Conservation (phyloP, 2,329 filamentous ascomycete species). For the Akanthomyces lecanii region DNA sequence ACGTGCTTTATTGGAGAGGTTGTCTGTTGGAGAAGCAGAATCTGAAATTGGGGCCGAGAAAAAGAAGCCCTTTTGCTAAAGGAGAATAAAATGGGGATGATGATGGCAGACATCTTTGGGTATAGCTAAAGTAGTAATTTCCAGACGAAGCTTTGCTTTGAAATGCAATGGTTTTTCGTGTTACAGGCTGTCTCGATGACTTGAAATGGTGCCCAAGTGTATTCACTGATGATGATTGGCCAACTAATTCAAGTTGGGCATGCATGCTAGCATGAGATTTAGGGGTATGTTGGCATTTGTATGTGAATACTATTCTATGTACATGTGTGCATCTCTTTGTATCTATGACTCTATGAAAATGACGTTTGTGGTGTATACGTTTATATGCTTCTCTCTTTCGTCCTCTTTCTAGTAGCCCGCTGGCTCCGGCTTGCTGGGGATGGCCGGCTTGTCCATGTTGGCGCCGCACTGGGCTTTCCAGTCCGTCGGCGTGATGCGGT, state of each 20-base stretch:
- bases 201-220: too few species aligned
- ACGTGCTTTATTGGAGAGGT: constrained; percentile 1
- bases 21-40: not conserved
- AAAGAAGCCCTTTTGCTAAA: not conserved
- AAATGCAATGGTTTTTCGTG: constrained; percentile 3
- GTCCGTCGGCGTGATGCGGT: constrained; percentile 78
- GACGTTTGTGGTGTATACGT: not conserved
- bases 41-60: not conserved
- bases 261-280: too few species aligned
- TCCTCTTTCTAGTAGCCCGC: constrained; percentile 41
- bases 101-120: constrained; percentile 3
- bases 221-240: too few species aligned
- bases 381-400: not conserved
- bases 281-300: not conserved
- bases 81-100: not conserved
- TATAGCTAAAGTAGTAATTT: constrained; percentile 14
- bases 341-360: not conserved
- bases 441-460: constrained; percentile 40
- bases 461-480: constrained; percentile 61
- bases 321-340: not conserved
- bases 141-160: constrained; percentile 12
- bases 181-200: not conserved
- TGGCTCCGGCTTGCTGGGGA: constrained; percentile 48
- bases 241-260: too few species aligned
- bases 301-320: not conserved